Evolutionary conservation across 805 yeast genomes (phyloP).

Genomic region (Diddensiella transvaalensis): DNA sequence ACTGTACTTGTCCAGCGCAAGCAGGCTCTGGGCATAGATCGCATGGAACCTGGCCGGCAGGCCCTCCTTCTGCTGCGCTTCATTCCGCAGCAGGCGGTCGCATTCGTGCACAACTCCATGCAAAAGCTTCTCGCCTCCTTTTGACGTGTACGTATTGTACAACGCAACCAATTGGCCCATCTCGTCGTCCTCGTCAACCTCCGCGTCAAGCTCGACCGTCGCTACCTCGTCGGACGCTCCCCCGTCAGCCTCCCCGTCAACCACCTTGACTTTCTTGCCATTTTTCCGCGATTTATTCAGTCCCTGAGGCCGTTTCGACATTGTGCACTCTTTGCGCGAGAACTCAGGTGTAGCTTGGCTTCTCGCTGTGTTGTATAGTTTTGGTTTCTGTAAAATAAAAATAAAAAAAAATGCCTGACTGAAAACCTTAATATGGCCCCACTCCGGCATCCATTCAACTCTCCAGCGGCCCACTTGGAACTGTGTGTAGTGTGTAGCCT

Average conservation of each 20-base stretch:
- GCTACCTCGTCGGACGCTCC: slow-evolving; percentile 28
- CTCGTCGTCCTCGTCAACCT: slow-evolving; percentile 72
- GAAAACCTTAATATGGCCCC: too few relatives aligned
- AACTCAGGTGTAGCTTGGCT: too few relatives aligned
- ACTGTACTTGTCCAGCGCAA: slow-evolving; percentile 29
- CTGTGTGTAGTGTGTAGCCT: too few relatives aligned
- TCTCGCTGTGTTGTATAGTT: too few relatives aligned
- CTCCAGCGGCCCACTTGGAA: too few relatives aligned
- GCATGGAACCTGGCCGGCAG: slow-evolving; percentile 52
- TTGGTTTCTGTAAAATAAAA: too few relatives aligned
- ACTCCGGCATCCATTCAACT: too few relatives aligned
- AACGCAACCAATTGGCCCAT: slow-evolving; percentile 70
- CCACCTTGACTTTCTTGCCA: slow-evolving; percentile 36
- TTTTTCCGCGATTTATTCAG: slow-evolving; percentile 55
- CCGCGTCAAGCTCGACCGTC: slow-evolving; percentile 65
- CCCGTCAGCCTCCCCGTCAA: slow-evolving; percentile 9
- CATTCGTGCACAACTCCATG: slow-evolving; percentile 90
- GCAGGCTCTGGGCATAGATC: slow-evolving; percentile 64
- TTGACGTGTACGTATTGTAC: slow-evolving; percentile 62
- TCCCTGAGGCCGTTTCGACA: slow-evolving; percentile 68
- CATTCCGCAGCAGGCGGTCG: slow-evolving; percentile 58
- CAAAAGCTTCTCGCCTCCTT: slow-evolving; percentile 34
- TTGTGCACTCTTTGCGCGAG: too few relatives aligned
- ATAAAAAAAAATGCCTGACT: too few relatives aligned
- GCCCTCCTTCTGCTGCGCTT: slow-evolving; percentile 25